Base-by-base conservation (phyloP, 2,329 filamentous ascomycete species). In the Dissoconium aciculare region DNA sequence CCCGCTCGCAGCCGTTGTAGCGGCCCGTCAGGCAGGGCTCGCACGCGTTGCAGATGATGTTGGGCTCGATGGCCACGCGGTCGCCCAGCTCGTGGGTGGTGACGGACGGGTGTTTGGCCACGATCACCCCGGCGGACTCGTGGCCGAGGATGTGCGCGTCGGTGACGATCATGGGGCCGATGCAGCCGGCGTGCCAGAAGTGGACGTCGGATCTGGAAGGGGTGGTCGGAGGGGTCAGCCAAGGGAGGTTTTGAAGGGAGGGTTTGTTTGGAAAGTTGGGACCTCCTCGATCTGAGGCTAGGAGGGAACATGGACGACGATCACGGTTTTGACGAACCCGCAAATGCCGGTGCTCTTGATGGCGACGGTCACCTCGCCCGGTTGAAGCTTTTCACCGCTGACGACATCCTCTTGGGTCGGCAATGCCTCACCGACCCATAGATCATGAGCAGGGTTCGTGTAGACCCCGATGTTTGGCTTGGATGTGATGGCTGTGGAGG, bases 301-400 rank as follows among this genome's bases (percentile, higher is more conserved):
- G 17, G 11, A 24, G 11, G 12, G 17, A 21, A 5, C 27, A 5
- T 17, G 14, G 4, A n/a, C n/a, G n/a, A n/a, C n/a, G n/a, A n/a
- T n/a, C n/a, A n/a, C 19, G 8, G 19, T 8, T 23, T n/a, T 28
- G 19, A 50, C 64, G 51, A 64, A 89, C 72, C 87, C 87, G 66
- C 89, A 95, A 49, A 95, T 95, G 34, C 89, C 89, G 5, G 87
- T 94, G 59, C 81, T 92, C 59, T 87, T 82, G 56, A 95, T 73
- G 33, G 81, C 82, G 39, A 95, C 58, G 15, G 82, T 84, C 28
- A 94, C 83, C 59, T 94, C 79, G 30, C 85, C 87, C 14, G 70
- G 67, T 58, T 79, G 75, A 47, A 94, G 62, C 29, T 66, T 67
- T 31, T 74, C 78, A 17, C 69, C 69, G 41, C 67, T 69, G 46